Evolutionary conservation across 2,329 filamentous ascomycete species (phyloP), one percentile per base, ranked within the genome.

Genomic region (Aspergillus pseudotamarii): DNA sequence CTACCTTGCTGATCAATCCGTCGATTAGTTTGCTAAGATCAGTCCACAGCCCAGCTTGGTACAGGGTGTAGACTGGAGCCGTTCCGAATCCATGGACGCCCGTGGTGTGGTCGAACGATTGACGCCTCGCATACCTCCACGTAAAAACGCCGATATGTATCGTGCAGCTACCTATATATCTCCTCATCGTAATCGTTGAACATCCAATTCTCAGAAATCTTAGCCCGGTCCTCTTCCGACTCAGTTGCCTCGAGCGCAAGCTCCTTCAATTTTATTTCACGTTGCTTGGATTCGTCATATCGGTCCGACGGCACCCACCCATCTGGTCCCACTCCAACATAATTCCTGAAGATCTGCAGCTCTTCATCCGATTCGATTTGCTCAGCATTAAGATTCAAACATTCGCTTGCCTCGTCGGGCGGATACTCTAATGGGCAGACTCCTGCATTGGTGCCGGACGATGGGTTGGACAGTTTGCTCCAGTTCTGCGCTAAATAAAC

Each of bases 171-270:
- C 10, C 4, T 8, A 4, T 66, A 68, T 19, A 63, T 58, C 5
- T 61, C 54, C 61, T 68, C 62, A 21, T 45, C 54, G 50, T 61
- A 64, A 57, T 69, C 65, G 36, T 67, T 63, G 36, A 69, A 66
- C 30, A 65, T 65, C 59, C 64, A 67, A 54, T 69, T 67, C 46
- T 64, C 59, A 48, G 59, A 30, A 3, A 67, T 56, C 38, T 32
- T 53, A 16, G 16, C 26, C 59, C 58, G 66, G 30, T 66, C 60
- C 54, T 66, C 67, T 4, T 59, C 57, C 8, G 60, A 59, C 58
- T 67, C 59, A 36, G 61, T 64, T 2, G 61, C 65, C 21, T 63
- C 65, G 23, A 70, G 56, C 19, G 64, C 56, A 51, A 65, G 61
- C 11, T 30, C 30, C 59, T 67, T 68, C 21, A 67, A 57, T 46